phyloP scores from a whole-genome alignment of 116 monocot species.

The Iris pallida region DNA sequence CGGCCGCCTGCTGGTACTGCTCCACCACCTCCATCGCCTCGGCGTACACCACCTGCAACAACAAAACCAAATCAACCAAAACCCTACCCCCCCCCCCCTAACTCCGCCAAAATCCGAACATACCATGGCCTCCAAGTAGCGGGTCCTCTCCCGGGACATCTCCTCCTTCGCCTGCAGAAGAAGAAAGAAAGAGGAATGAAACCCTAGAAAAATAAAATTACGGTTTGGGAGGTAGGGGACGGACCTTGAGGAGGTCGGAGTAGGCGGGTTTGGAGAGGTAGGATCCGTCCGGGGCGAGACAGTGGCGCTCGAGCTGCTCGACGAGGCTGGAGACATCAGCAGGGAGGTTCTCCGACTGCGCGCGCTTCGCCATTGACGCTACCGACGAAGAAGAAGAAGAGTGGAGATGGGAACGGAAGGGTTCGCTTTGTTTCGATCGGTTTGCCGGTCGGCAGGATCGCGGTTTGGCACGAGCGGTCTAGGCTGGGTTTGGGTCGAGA shows the following conservation, averaged over 20 bases:
- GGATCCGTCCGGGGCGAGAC: slow-evolving; percentile 85
- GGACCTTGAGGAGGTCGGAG: slow-evolving; percentile 76
- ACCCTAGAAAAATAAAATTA: slow-evolving; percentile 3
- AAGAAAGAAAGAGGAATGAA: not conserved
- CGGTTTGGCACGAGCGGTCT: too few relatives aligned
- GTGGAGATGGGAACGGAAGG: too few relatives aligned
- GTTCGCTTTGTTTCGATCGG: too few relatives aligned
- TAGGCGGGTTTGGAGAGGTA: slow-evolving; percentile 66
- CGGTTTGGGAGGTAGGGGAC: slow-evolving; percentile 1
- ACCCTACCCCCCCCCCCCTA: too few relatives aligned
- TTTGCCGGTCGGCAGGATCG: too few relatives aligned
- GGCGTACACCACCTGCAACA: slow-evolving; percentile 46
- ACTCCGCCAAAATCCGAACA: too few relatives aligned
- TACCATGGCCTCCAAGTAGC: slow-evolving; percentile 60
- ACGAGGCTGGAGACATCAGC: slow-evolving; percentile 64
- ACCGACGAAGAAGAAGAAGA: too few relatives aligned
- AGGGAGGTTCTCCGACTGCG: slow-evolving; percentile 38
- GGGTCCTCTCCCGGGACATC: slow-evolving; percentile 45
- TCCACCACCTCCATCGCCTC: slow-evolving; percentile 59
- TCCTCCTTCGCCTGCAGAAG: slow-evolving; percentile 59
- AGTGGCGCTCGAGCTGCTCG: slow-evolving; percentile 93
- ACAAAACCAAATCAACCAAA: not conserved
- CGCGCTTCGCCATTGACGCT: slow-evolving; percentile 49
- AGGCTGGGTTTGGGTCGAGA: too few relatives aligned
- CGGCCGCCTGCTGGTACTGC: slow-evolving; percentile 40